Evolutionary conservation across 306 rosid genomes (phyloP).

Genomic region (Bauhinia variegata): DNA sequence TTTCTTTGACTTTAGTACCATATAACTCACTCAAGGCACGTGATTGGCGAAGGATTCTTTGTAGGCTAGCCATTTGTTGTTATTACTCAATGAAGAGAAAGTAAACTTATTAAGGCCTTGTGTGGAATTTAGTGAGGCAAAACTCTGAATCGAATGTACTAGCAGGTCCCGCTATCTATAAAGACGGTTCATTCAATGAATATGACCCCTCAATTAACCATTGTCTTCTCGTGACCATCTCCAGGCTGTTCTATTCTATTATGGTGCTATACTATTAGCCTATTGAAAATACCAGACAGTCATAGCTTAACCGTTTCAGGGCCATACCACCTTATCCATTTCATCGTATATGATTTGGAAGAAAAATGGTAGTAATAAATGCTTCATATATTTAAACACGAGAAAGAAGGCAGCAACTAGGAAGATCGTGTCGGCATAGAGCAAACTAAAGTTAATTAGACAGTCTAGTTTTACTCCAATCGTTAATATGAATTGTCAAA

Average conservation of each 20-base stretch:
- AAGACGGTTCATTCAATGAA: conserved; percentile 51
- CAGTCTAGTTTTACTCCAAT: no score
- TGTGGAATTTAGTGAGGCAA: conserved; percentile 44
- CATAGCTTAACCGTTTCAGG: conserved; percentile 30
- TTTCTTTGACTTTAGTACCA: neutral
- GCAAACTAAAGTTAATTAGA: neutral
- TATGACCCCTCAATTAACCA: conserved; percentile 40
- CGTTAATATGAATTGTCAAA: no score
- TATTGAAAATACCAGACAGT: conserved; percentile 36
- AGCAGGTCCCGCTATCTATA: conserved; percentile 58
- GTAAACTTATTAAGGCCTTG: conserved; percentile 30
- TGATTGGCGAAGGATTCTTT: conserved; percentile 53
- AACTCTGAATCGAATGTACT: conserved; percentile 37
- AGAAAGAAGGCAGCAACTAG: conserved; percentile 31
- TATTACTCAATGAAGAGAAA: conserved; percentile 26
- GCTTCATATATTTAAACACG: conserved; percentile 4
- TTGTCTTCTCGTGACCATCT: conserved; percentile 52
- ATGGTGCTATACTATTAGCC: conserved; percentile 22
- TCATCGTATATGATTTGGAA: no score
- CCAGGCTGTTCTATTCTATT: conserved; percentile 49
- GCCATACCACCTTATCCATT: neutral
- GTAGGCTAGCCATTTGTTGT: conserved; percentile 60
- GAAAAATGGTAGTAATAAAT: conserved; percentile 6
- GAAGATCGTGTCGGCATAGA: conserved; percentile 3
- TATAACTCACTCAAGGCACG: conserved; percentile 52